Base-by-base conservation (phyloP, 768 basidiomycete species). In the Boletus speciosus region DNA sequence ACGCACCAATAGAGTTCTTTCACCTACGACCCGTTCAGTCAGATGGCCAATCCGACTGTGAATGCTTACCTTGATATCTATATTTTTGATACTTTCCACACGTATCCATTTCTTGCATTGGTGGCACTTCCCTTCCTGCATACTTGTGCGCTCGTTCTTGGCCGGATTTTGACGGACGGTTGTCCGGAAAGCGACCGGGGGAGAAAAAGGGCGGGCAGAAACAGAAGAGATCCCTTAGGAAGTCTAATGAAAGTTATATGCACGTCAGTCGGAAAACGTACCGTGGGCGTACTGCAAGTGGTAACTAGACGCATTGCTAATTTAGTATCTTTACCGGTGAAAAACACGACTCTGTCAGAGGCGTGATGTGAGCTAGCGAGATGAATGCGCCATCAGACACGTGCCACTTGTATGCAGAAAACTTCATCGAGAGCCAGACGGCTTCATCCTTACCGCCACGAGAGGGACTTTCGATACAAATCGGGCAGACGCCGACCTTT, bases 251-350 rank as follows among this genome's bases (percentile, higher is more conserved):
- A 41, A 15, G 49, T 16, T 37, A 43, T n/a, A 2, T 23, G 35
- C 15, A 16, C 37, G 3, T 12, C 50, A 15, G 27, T 35, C 11
- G 25, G 34, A 8, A 31, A 14, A 61, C 73, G 6, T 73, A 88
- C 88, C 88, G 63, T 91, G 88, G 3, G 78, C 76, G 56, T 89
- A 89, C 62, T 90, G 89, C 83, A 92, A 81, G 63, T 92, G 90
- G 61, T 91, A 91, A 66, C 88, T 91, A 44, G 35, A 38, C 19
- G 32, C 32, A 37, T 32, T 11, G 10, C n/a, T 40, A 34, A 41
- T 56, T 57, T 49, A 64, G 52, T 19, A 48, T 21, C 14, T 48
- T 49, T 35, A 29, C 34, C 8, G 45, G 27, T 25, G 35, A 42
- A 41, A 40, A 46, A 51, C 15, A 25, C 37, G 43, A 59, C 69